Evolutionary conservation across 2,329 filamentous ascomycete species (phyloP).

Genomic region (Cladosporium cucumerinum): DNA sequence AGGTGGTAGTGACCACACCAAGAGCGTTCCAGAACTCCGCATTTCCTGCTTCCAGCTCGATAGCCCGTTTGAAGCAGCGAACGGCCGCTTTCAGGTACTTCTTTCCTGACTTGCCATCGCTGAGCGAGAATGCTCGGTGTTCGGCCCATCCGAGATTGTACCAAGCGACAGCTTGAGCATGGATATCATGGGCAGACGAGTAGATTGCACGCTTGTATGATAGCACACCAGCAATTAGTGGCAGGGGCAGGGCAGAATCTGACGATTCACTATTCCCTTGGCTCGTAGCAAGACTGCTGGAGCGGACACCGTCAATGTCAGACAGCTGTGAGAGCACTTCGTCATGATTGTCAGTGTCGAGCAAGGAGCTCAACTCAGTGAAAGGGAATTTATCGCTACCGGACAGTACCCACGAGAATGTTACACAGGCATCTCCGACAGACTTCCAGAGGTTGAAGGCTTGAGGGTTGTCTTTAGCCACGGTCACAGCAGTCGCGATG

Average conservation of each 20-base stretch:
- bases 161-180: slow-evolving; percentile 92
- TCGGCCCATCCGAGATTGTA: slow-evolving; percentile 97
- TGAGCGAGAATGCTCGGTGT: slow-evolving; percentile 70
- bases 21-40: slow-evolving; percentile 96
- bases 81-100: slow-evolving; percentile 77
- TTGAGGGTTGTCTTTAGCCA: slow-evolving; percentile 59
- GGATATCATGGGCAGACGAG: slow-evolving; percentile 66
- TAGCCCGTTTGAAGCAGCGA: slow-evolving; percentile 88
- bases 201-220: slow-evolving; percentile 85
- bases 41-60: slow-evolving; percentile 92
- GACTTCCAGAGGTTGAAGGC: slow-evolving; percentile 96
- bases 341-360: slow-evolving; percentile 53
- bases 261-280: not conserved
- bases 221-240: slow-evolving; percentile 64
- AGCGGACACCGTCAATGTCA: slow-evolving; percentile 45
- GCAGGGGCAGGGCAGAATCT: slow-evolving; percentile 43
- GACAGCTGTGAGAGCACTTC: slow-evolving; percentile 61
- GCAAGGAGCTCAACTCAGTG: slow-evolving; percentile 54
- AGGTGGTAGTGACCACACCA: slow-evolving; percentile 80
- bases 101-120: slow-evolving; percentile 56
- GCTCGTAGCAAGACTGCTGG: not conserved
- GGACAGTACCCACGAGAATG: slow-evolving; percentile 76
- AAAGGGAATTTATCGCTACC: slow-evolving; percentile 62
- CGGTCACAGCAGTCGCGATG: slow-evolving; percentile 63
- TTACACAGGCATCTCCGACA: slow-evolving; percentile 79